phyloP scores from a whole-genome alignment of 2,329 filamentous ascomycete species.

The Tolypocladium inflatum region DNA sequence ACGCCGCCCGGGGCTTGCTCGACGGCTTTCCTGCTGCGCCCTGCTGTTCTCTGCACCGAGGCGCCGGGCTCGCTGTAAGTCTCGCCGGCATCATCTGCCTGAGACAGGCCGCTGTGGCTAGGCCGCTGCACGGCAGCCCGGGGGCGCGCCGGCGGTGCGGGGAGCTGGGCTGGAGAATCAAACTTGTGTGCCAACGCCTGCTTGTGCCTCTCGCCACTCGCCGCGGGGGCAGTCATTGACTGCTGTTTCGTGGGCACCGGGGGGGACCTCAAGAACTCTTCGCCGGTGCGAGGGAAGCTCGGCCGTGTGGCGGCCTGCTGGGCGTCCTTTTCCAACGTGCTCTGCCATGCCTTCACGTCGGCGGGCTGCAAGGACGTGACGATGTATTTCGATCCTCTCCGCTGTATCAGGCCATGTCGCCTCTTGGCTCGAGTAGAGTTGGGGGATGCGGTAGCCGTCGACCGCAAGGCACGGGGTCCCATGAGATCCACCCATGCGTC shows the following conservation, averaged over 20 bases:
- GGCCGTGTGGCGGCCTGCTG: conserved; percentile 37
- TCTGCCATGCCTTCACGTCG: conserved; percentile 74
- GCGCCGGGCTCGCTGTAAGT: conserved; percentile 30
- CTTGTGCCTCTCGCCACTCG: conserved; percentile 12
- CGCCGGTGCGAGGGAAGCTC: conserved; percentile 58
- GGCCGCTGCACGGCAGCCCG: conserved; percentile 56
- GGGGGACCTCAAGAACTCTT: conserved; percentile 80
- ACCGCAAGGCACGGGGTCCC: conserved; percentile 53
- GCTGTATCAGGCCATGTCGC: conserved; percentile 18
- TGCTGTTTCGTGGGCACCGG: conserved; percentile 54
- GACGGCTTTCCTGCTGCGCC: conserved; percentile 26
- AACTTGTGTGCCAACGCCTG: conserved; percentile 22
- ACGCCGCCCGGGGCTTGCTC: conserved; percentile 29
- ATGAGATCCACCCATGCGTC: conserved; percentile 82
- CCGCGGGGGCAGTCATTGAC: conserved; percentile 43
- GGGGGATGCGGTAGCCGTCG: conserved; percentile 24
- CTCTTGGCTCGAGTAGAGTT: conserved; percentile 9
- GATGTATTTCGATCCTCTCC: conserved; percentile 34
- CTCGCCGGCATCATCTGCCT: conserved; percentile 24
- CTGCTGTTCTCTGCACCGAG: conserved; percentile 21
- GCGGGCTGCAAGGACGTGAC: conserved; percentile 66
- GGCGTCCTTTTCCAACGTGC: conserved; percentile 59
- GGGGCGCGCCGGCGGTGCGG: conserved; percentile 54
- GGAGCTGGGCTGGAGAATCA: conserved; percentile 36
- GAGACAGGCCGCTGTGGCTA: conserved; percentile 69